Percentiles rank a stretch among this genome's conserved stretches.
phyloP scores from a whole-genome alignment of 805 yeast genomes.

The Candida dendrica region DNA sequence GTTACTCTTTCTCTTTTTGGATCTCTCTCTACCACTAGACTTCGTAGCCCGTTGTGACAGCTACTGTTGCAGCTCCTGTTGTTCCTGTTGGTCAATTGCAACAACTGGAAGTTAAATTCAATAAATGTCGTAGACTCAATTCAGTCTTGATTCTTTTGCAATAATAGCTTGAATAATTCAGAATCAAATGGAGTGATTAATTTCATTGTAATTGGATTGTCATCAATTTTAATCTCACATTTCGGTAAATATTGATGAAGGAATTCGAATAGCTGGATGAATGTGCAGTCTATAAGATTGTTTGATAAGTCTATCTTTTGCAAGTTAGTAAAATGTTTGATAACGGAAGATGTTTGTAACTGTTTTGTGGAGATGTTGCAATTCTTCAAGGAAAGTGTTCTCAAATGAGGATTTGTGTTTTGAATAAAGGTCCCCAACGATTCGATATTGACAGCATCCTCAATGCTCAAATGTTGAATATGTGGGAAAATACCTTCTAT shows the following conservation, averaged over 20 bases:
- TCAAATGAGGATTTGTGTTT: neutral
- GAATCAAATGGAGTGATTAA: slow-evolving; percentile 4
- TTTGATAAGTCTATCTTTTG: slow-evolving; percentile 4
- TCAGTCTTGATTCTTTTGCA: no score
- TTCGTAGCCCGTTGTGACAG: neutral
- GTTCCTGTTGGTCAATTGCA: slow-evolving; percentile 9
- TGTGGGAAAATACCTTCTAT: neutral
- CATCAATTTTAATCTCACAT: neutral
- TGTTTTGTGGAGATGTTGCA: neutral
- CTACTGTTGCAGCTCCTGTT: neutral
- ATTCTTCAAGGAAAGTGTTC: neutral
- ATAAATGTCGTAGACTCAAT: no score
- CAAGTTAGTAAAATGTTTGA: neutral
- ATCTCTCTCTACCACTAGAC: slow-evolving; percentile 27
- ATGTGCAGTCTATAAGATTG: slow-evolving; percentile 9
- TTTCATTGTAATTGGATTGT: slow-evolving; percentile 6
- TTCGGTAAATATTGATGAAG: slow-evolving; percentile 1
- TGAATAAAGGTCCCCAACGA: neutral
- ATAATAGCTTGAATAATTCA: slow-evolving; percentile 7
- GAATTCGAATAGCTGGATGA: slow-evolving; percentile 4
- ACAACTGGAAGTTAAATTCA: slow-evolving; percentile 14
- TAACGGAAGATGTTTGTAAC: neutral
- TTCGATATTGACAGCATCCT: neutral
- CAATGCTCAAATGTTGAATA: neutral
- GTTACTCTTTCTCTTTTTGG: slow-evolving; percentile 41